These are phyloP conservation scores for Singerocomus inundabilis DNA, from an alignment of 1,284 basidiomycete species.

Conservation along the genomic window DNA sequence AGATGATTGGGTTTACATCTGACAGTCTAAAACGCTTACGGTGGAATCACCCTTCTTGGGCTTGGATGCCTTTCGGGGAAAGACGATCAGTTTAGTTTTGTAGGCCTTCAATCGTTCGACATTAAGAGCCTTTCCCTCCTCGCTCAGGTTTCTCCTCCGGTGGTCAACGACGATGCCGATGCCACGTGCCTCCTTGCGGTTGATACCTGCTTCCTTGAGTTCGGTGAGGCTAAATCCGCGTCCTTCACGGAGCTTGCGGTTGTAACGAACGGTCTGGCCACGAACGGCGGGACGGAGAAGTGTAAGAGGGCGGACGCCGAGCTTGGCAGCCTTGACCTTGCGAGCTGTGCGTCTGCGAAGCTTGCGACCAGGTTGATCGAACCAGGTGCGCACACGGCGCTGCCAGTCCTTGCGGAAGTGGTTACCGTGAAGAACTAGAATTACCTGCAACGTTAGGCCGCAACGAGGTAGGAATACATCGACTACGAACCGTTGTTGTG, in stretches of 20 bases:
- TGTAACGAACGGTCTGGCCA: constrained; percentile 97
- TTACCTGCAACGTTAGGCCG: constrained; percentile 10
- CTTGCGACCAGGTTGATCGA: constrained; percentile 99
- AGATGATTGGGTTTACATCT: background rate
- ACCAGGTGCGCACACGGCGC: constrained; percentile 93
- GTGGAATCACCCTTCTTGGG: constrained; percentile 93
- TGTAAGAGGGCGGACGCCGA: constrained; percentile 90
- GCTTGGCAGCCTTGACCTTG: constrained; percentile 86
- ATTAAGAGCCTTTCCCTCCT: constrained; percentile 96
- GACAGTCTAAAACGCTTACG: constrained; percentile 46
- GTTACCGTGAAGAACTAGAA: constrained; percentile 82
- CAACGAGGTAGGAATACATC: constrained; percentile 1
- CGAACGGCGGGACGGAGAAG: constrained; percentile 97
- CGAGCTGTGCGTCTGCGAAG: constrained; percentile 93
- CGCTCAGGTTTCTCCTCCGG: constrained; percentile 94
- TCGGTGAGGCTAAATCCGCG: constrained; percentile 96
- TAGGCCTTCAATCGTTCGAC: constrained; percentile 95
- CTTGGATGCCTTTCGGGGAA: constrained; percentile 95
- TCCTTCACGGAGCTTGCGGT: constrained; percentile 96
- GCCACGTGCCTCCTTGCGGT: constrained; percentile 90
- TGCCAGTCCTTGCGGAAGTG: constrained; percentile 99
- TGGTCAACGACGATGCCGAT: constrained; percentile 97
- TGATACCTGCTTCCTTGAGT: constrained; percentile 95
- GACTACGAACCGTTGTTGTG: constrained; percentile 73
- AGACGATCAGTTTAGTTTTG: constrained; percentile 85